Evolutionary conservation across 2,329 filamentous ascomycete genomes (phyloP).

Genomic region (Diaporthe citrichinensis): DNA sequence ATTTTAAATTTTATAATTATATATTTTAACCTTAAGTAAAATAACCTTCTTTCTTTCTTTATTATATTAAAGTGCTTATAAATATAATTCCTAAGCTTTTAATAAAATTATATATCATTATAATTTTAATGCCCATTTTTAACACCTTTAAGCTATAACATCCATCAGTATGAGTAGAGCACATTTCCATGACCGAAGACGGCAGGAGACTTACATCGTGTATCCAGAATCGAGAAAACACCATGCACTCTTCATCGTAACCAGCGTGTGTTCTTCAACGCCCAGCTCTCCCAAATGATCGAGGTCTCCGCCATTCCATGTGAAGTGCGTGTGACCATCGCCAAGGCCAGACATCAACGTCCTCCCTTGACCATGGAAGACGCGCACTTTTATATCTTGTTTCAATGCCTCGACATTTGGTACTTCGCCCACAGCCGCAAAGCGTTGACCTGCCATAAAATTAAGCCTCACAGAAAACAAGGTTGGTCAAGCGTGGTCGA

Average conservation of each 20-base stretch:
- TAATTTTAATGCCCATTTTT: no score
- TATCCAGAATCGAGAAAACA: conserved; percentile 64
- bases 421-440: conserved; percentile 48
- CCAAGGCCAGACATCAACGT: conserved; percentile 65
- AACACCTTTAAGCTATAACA: no score
- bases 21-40: no score
- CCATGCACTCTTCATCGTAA: conserved; percentile 58
- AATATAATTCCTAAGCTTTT: no score
- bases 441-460: conserved; percentile 40
- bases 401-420: conserved; percentile 44
- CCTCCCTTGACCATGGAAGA: conserved; percentile 56
- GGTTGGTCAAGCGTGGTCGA: neutral
- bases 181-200: no score
- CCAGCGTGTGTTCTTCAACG: conserved; percentile 62
- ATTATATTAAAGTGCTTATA: no score
- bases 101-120: no score
- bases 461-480: neutral
- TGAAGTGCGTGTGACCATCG: conserved; percentile 64
- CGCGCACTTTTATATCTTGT: conserved; percentile 49
- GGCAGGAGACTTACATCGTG: conserved; percentile 57
- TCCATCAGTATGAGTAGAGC: no score
- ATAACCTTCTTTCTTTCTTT: no score
- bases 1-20: no score
- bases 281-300: conserved; percentile 56
- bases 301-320: conserved; percentile 62